Conservation (phyloP, 768 basidiomycete genomes). For the Suillus fuscotomentosus region DNA sequence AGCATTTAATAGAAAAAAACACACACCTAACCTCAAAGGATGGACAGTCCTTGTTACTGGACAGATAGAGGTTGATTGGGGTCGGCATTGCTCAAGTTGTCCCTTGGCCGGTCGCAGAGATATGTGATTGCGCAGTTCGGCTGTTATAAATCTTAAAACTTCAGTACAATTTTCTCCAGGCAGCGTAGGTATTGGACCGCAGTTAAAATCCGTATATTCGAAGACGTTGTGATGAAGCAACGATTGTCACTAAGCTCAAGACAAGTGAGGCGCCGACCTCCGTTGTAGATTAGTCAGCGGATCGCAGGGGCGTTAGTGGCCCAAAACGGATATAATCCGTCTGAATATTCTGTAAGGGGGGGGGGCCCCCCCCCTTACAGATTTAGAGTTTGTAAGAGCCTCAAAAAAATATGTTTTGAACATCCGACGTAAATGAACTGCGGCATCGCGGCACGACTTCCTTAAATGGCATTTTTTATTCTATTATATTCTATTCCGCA, state of each 20-base stretch:
- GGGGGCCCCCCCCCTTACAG: too few relatives aligned
- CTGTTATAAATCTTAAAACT: background rate
- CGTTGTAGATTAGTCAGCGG: background rate
- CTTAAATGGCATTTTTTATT: too few relatives aligned
- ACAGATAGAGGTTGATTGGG: background rate
- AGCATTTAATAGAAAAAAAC: background rate
- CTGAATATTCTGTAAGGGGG: too few relatives aligned
- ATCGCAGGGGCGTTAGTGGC: too few relatives aligned
- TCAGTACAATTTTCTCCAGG: background rate
- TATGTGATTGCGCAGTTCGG: background rate
- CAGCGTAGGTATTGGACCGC: background rate
- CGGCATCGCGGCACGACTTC: too few relatives aligned
- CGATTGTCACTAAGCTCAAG: background rate
- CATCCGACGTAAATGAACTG: too few relatives aligned
- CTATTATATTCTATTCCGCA: too few relatives aligned
- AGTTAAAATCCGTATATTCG: background rate
- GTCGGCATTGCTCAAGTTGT: background rate
- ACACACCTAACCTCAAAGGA: background rate
- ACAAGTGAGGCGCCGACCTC: background rate
- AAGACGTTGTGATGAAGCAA: background rate
- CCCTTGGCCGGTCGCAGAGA: background rate
- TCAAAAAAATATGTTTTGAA: too few relatives aligned
- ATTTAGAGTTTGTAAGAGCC: too few relatives aligned
- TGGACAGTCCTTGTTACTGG: background rate
- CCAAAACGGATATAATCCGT: too few relatives aligned